Conservation (phyloP, 106 monocot species). For the Phalaenopsis equestris region DNA sequence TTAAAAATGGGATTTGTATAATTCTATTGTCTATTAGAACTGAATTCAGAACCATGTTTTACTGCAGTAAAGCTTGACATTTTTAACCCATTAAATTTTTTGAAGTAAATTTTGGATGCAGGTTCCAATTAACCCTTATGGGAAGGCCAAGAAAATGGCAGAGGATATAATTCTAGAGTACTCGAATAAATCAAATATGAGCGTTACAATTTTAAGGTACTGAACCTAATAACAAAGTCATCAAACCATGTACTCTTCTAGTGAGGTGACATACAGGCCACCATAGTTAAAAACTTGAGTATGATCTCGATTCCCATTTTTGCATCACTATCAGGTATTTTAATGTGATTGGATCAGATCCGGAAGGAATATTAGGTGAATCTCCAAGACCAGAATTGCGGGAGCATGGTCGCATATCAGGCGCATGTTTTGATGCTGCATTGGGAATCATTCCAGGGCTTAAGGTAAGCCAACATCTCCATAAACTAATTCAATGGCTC, state of each 20-base stretch:
- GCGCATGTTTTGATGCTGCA: constrained; percentile 58
- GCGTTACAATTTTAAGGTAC: constrained; percentile 50
- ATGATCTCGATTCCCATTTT: background rate
- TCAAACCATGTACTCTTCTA: too few species aligned
- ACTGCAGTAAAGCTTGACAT: background rate
- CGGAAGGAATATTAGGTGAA: constrained; percentile 38
- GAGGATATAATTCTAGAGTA: constrained; percentile 57
- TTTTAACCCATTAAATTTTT: background rate
- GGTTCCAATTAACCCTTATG: constrained; percentile 54
- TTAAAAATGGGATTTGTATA: background rate
- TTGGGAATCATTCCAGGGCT: constrained; percentile 45
- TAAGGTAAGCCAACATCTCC: constrained; percentile 23
- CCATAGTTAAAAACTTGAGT: background rate
- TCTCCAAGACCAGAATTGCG: constrained; percentile 41
- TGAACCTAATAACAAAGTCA: background rate
- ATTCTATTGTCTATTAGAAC: background rate
- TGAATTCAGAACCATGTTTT: background rate
- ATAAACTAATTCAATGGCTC: background rate
- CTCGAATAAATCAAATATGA: constrained; percentile 36
- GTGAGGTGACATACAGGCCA: background rate
- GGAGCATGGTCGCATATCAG: constrained; percentile 46
- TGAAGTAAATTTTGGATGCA: constrained; percentile 7
- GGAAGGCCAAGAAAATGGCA: constrained; percentile 61
- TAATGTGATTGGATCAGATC: constrained; percentile 53
- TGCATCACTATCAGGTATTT: constrained; percentile 22